Evolutionary conservation across 2,329 filamentous ascomycete genomes (phyloP).

Genomic region (Arthrinium phaeospermum): DNA sequence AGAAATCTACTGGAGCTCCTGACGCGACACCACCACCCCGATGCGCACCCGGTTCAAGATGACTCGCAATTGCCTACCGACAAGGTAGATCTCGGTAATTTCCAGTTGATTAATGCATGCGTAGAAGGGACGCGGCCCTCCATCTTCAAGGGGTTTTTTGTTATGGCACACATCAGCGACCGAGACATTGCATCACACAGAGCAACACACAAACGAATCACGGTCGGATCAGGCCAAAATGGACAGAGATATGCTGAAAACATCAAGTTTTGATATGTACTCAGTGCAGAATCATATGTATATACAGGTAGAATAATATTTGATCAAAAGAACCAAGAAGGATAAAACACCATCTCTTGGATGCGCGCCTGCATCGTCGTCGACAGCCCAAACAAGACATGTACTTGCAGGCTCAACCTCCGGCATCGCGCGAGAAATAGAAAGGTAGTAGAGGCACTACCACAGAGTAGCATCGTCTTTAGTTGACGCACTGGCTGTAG

Average conservation of each 20-base stretch:
- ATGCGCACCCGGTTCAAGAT: neutral
- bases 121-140: too few species aligned
- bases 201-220: neutral
- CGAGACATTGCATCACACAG: too few species aligned
- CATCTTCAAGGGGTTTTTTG: neutral
- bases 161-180: too few species aligned
- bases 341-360: neutral
- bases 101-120: neutral
- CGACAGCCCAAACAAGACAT: neutral
- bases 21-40: too few species aligned
- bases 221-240: neutral
- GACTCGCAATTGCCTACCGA: neutral
- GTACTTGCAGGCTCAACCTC: neutral
- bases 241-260: neutral
- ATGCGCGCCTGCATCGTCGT: neutral
- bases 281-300: neutral
- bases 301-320: neutral
- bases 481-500: conserved; percentile 14
- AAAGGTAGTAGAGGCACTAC: neutral
- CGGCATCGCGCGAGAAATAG: neutral
- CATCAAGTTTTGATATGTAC: neutral
- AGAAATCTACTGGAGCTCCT: too few species aligned
- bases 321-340: conserved; percentile 2
- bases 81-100: neutral
- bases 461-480: neutral